Evolutionary conservation across 192 early-diverging fungal genomes (phyloP).

Genomic region (Diversispora epigaea): DNA sequence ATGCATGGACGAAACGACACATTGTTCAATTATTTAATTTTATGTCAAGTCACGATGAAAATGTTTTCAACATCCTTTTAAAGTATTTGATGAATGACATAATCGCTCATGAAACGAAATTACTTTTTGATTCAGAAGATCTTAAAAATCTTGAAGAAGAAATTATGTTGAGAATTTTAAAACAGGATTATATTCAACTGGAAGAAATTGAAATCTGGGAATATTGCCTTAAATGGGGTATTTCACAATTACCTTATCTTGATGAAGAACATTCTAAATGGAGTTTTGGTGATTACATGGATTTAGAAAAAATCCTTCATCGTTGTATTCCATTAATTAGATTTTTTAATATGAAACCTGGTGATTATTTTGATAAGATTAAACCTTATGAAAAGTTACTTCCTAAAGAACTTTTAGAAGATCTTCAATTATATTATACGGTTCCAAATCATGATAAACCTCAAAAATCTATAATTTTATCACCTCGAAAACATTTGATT

Average conservation of each 20-base stretch:
- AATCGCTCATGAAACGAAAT: too few species aligned
- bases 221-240: not conserved
- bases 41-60: not conserved
- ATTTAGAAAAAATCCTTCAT: not conserved
- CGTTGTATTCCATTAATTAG: slow-evolving; percentile 14
- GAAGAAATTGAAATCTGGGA: slow-evolving; percentile 5
- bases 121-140: not conserved
- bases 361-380: not conserved
- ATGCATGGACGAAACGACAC: not conserved
- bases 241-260: not conserved
- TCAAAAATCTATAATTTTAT: not conserved
- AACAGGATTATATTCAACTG: not conserved
- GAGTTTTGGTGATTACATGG: not conserved
- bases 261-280: not conserved
- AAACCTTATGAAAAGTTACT: not conserved
- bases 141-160: not conserved
- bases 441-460: not conserved
- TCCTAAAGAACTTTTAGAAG: not conserved
- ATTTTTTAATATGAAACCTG: not conserved
- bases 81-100: too few species aligned
- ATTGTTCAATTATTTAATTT: not conserved
- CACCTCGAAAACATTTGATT: not conserved
- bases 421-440: not conserved
- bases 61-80: too few species aligned
- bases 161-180: not conserved